Evolutionary conservation across 257 asterid species (phyloP), one percentile per base, ranked within the genome.

Genomic region (Petunia axillaris): DNA sequence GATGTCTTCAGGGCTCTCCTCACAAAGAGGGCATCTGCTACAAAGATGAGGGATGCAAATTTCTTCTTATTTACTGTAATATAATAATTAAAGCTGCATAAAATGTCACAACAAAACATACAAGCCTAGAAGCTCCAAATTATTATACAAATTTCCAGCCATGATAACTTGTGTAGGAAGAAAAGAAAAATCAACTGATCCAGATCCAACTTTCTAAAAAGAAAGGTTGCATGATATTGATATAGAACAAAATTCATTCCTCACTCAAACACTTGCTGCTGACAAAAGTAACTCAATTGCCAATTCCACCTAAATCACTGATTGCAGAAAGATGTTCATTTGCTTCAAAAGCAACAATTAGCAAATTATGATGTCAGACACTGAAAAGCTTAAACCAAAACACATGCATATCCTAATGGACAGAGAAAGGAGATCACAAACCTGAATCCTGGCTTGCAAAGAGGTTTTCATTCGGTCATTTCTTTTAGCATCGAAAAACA

Each of bases 401-500:
- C 39, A 64, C 52, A 64, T 44, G 6, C 62, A 48, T 35, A 13
- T 48, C 52, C 13, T 5, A 50, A 71, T 71, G 77, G 62, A 71
- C 48, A 50, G 77, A 35, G 91, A 82, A 41, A 89, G 84, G 48
- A 85, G 75, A 60, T 80, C 57, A 57, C 40, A 65, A 79, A 94
- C 98, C 98, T 94, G 98, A 84, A 94, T 91, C 82, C 91, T 83
- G 62, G 84, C 85, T 83, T 87, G 89, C 70, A 94, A 68, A 55
- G 92, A 85, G 78, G 83, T 89, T 84, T 57, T 84, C 75, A 92
- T 85, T 86, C 83, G 87, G 79, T 37, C 79, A 81, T 88, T 93
- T 83, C 89, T 86, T 90, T 90, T 93, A 66, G 87, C 95, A 86
- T 95, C 99, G 87, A 95, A 95, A 91, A 93, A 95, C 79, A 95